Evolutionary conservation across 2,329 filamentous ascomycete genomes (phyloP), one percentile per base, ranked within the genome.

Genomic region (Pezicula carpinea): DNA sequence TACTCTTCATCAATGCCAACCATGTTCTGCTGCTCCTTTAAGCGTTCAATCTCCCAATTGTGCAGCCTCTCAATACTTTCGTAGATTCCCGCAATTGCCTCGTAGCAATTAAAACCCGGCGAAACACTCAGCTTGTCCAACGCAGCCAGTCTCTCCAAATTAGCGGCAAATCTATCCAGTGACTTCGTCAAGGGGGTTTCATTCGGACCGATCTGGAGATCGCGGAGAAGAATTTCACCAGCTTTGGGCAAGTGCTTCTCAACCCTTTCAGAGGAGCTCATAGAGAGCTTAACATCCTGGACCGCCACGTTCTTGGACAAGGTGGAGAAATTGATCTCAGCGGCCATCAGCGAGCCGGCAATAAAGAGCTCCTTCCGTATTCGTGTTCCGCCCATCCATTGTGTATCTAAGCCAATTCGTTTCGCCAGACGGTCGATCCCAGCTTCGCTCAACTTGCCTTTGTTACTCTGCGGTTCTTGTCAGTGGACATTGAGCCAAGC

Each of bases 31-130:
- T 77, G 74, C 48, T 75, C 71, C 8, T 74, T 73, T 23, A 83
- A 63, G 52, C 72, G 76, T 47, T 77, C 72, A 50, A 83, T 69
- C 60, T 93, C 87, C 72, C 87, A 85, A 39, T 80, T 72, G 59
- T 87, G 81, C n/a, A 95, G 68, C 55, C 75, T 82, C 49, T 76
- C 72, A 50, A 93, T 69, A 59, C 85, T 87, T 47, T 77, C 77
- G 63, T 85, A 88, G 5, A 95, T 72, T 3, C 87, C 87, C 4
- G 80, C 81, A 38, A 92, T 72, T 0, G 88, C 88, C 61, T 89
- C 85, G 61, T 88, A 86, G 63, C 87, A 87, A 57, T 88, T 88
- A 6, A 92, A 73, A 5, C 78, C 77, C 1, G 81, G 82, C 23
- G 77, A 71, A 18, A 80, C 75, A 64, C 87, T 89, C 44, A 92